phyloP scores from a whole-genome alignment of 441 rosid species.

The Pelargonium myrrhifolium region DNA sequence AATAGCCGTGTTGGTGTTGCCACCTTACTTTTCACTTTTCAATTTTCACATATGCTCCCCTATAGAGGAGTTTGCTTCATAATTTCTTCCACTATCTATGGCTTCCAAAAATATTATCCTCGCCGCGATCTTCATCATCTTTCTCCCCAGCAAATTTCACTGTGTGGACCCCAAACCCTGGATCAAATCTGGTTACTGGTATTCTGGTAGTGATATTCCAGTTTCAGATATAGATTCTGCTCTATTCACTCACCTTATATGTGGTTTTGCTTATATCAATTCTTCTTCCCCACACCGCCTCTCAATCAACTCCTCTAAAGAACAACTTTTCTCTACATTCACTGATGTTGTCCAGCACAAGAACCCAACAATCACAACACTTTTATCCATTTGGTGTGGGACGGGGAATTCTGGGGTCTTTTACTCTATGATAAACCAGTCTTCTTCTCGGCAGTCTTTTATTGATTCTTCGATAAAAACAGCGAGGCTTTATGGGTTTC shows the following conservation, averaged over 20 bases:
- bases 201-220: constrained; percentile 11
- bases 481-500: constrained; percentile 34
- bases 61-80: not conserved
- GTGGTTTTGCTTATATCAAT: constrained; percentile 29
- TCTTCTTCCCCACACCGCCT: constrained; percentile 25
- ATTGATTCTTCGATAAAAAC: constrained; percentile 30
- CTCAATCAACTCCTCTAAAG: constrained; percentile 8
- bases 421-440: constrained; percentile 19
- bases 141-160: constrained; percentile 7
- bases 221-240: constrained; percentile 24
- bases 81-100: constrained; percentile 12
- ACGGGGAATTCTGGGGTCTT: constrained; percentile 6
- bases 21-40: not conserved
- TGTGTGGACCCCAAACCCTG: constrained; percentile 16
- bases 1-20: not conserved
- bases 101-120: not conserved
- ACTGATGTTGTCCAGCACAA: constrained; percentile 20
- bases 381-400: constrained; percentile 31
- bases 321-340: constrained; percentile 22
- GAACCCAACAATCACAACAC: constrained; percentile 32
- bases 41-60: not conserved
- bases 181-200: constrained; percentile 38
- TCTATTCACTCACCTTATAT: constrained; percentile 37
- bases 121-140: constrained; percentile 10
- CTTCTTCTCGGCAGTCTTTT: constrained; percentile 27